These are phyloP conservation scores for Ustilago trichophora DNA, from an alignment of 1,284 basidiomycete species.

Conservation along the genomic window DNA sequence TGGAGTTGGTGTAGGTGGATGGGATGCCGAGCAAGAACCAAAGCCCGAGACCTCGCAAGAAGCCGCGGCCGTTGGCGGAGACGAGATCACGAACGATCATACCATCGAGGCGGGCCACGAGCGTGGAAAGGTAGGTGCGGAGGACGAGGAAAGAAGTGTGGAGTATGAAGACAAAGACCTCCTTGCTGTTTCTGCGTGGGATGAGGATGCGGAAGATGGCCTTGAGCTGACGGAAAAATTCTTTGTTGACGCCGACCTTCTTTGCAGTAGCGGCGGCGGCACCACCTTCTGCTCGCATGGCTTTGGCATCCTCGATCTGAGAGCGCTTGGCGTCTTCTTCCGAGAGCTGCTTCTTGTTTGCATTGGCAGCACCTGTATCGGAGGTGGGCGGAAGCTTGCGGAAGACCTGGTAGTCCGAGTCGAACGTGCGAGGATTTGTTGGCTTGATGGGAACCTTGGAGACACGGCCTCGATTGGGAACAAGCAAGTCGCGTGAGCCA, in stretches of 20 bases:
- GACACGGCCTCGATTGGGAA: constrained; percentile 59
- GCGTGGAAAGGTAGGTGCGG: constrained; percentile 76
- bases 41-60: constrained; percentile 80
- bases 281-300: constrained; percentile 53
- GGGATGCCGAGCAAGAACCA: constrained; percentile 93
- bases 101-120: constrained; percentile 89
- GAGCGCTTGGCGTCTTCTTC: constrained; percentile 33
- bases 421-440: constrained; percentile 63
- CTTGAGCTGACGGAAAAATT: constrained; percentile 75
- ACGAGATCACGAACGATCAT: constrained; percentile 87
- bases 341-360: constrained; percentile 25
- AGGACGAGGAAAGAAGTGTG: constrained; percentile 89
- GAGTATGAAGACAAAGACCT: constrained; percentile 78
- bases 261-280: constrained; percentile 62
- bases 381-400: constrained; percentile 55
- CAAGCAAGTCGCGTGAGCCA: constrained; percentile 58
- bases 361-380: constrained; percentile 21
- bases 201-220: constrained; percentile 65
- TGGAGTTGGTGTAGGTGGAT: constrained; percentile 93
- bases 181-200: constrained; percentile 69
- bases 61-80: constrained; percentile 84
- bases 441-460: constrained; percentile 66
- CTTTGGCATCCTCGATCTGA: constrained; percentile 52
- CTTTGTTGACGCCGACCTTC: constrained; percentile 73
- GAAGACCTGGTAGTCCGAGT: constrained; percentile 60